phyloP scores from a whole-genome alignment of 2,329 filamentous ascomycete species.

The Phoma sp. region DNA sequence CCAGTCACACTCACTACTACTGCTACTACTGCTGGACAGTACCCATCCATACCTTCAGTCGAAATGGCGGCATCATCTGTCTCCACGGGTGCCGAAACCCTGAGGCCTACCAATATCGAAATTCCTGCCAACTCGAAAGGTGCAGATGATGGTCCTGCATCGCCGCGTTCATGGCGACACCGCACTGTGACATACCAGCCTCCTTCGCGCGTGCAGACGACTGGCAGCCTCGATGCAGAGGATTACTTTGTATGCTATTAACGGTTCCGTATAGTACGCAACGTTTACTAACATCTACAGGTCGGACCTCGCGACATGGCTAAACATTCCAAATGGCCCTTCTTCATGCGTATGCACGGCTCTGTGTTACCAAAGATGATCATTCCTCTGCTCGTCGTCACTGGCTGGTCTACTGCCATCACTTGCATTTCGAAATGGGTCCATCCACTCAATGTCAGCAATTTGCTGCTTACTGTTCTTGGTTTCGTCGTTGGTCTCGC shows the following conservation, averaged over 20 bases:
- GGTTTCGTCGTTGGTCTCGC: constrained; percentile 82
- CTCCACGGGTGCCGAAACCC: constrained; percentile 38
- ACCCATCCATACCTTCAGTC: constrained; percentile 5
- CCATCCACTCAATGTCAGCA: constrained; percentile 62
- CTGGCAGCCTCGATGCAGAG: constrained; percentile 53
- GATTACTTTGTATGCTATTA: constrained; percentile 64
- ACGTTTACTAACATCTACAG: constrained; percentile 26
- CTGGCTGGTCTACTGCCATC: constrained; percentile 69
- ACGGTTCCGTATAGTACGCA: constrained; percentile 1
- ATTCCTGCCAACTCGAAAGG: constrained; percentile 22
- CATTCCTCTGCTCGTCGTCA: constrained; percentile 68
- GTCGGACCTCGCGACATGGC: constrained; percentile 71
- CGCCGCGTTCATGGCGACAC: constrained; percentile 42
- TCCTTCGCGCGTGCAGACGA: constrained; percentile 37
- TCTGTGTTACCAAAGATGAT: constrained; percentile 77
- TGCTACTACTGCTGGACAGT: constrained; percentile 43
- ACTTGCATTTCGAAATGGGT: constrained; percentile 56
- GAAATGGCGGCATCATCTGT: constrained; percentile 35
- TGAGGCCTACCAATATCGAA: constrained; percentile 40
- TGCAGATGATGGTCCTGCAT: constrained; percentile 29
- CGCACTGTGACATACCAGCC: constrained; percentile 35
- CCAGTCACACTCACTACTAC: not conserved
- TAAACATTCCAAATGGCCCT: constrained; percentile 77
- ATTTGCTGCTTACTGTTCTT: constrained; percentile 74
- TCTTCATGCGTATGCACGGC: constrained; percentile 76